Base-by-base conservation (phyloP, 148 eudicot species). In the Mesembryanthemum crystallinum region DNA sequence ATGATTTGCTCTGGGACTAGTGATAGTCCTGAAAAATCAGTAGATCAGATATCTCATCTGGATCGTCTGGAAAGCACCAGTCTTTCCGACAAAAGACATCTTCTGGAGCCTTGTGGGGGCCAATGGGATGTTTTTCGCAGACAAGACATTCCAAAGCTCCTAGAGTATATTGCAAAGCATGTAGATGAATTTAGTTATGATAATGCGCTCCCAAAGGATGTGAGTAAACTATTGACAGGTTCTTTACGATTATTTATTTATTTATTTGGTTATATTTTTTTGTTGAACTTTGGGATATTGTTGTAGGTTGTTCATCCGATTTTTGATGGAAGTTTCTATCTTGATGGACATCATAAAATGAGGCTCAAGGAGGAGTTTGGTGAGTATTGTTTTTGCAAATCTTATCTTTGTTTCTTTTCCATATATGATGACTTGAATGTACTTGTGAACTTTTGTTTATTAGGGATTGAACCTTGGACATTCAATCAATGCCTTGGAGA, bases 391-490 rank as follows among this genome's bases (percentile, higher is more conserved):
- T 71, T 77, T 75, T 3, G 24, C 49, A 13, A 51, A 45, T 64
- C 24, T 74, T 47, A 18, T 30, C 45, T 65, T 64, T 43, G 32
- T 30, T 67, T 35, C 28, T 30, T 43, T 37, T 24, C 28, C 32
- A 29, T 59, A 7, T 54, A 51, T 80, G 25, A 7, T 30, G 72
- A 63, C 64, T 64, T 63, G 47, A 33, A 8, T 39, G 10, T 29
- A 58, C 33, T 1, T 69, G 33, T 73, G 68, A 67, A 49, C 14
- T 72, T 29, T 78, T 33, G 59, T 72, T 71, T 35, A 35, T 71
- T 83, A 96, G 99, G 81, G 79, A 80, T 96, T 81, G 93, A 92
- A 81, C 98, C 99, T 0, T 96, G 98, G 98, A 88, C 94, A 15
- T 92, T 96, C 78, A 87, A 80, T 79, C 99, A 92, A 78, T 78